Evolutionary conservation across 352 stramenopile species (phyloP).

Genomic region (Phytophthora cactorum): DNA sequence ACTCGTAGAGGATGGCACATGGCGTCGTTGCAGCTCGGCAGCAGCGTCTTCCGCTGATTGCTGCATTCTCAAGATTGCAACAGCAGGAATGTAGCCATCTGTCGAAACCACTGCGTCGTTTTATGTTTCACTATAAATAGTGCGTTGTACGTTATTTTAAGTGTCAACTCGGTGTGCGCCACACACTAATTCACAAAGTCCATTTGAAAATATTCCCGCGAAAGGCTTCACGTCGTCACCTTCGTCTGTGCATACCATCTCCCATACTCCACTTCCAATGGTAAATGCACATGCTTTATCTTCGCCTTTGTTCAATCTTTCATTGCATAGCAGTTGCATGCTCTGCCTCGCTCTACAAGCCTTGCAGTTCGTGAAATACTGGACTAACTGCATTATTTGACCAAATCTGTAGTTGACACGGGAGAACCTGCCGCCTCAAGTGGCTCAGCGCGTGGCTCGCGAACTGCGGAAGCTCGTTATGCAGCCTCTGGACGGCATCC

Average conservation of each 20-base stretch:
- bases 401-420: conserved; percentile 37
- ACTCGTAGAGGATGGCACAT: conserved; percentile 11
- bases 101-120: conserved; percentile 28
- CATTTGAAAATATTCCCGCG: conserved; percentile 39
- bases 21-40: conserved; percentile 10
- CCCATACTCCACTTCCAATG: conserved; percentile 26
- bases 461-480: conserved; percentile 94
- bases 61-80: neutral
- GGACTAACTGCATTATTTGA: conserved; percentile 21
- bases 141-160: conserved; percentile 8
- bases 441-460: conserved; percentile 91
- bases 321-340: conserved; percentile 6
- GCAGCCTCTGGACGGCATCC: conserved; percentile 92
- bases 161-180: conserved; percentile 8
- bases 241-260: conserved; percentile 16
- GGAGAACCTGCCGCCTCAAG: conserved; percentile 86
- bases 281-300: conserved; percentile 23
- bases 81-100: conserved; percentile 21
- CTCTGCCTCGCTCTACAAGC: conserved; percentile 1
- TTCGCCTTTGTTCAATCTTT: conserved; percentile 4
- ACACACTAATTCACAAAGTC: neutral
- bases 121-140: conserved; percentile 27
- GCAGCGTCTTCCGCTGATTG: neutral
- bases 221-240: conserved; percentile 23
- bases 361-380: conserved; percentile 1